Evolutionary conservation across 2,329 filamentous ascomycete species (phyloP).

Genomic region (Berkeleyomyces basicola): DNA sequence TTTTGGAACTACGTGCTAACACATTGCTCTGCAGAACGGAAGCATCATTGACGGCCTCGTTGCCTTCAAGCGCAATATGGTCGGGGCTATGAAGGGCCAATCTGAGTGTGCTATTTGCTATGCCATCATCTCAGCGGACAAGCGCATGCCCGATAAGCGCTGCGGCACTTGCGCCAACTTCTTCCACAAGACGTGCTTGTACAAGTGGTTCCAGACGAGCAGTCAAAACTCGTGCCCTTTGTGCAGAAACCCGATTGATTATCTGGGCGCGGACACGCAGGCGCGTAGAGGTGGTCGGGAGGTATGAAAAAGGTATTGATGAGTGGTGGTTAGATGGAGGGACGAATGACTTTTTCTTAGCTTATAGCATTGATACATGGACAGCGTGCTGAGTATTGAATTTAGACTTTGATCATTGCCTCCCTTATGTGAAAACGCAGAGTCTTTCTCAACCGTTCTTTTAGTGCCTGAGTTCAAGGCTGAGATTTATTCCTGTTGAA

Average conservation of each 20-base stretch:
- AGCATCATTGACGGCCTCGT: constrained; percentile 74
- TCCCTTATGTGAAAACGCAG: not conserved
- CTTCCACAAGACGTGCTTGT: constrained; percentile 81
- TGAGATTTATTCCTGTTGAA: not conserved
- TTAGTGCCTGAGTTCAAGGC: not conserved
- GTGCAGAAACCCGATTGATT: constrained; percentile 74
- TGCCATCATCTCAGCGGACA: constrained; percentile 76
- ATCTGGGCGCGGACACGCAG: constrained; percentile 27
- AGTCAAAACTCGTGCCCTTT: constrained; percentile 84
- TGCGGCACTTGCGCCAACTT: constrained; percentile 87
- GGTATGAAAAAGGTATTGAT: not conserved
- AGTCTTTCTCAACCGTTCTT: not conserved
- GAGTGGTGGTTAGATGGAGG: not conserved
- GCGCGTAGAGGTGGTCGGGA: constrained; percentile 11
- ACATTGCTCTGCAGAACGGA: constrained; percentile 41
- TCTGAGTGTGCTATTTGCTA: constrained; percentile 96
- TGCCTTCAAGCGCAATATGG: constrained; percentile 74
- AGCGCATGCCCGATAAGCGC: constrained; percentile 77
- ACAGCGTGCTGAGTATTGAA: not conserved
- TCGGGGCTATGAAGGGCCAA: constrained; percentile 78
- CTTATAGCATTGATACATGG: not conserved
- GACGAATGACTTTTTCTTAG: not conserved
- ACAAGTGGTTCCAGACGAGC: constrained; percentile 93
- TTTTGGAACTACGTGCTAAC: constrained; percentile 1
- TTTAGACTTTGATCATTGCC: not conserved